These are phyloP conservation scores for Escallonia rubra DNA, from an alignment of 129 eudicot species.

Conservation along the genomic window DNA sequence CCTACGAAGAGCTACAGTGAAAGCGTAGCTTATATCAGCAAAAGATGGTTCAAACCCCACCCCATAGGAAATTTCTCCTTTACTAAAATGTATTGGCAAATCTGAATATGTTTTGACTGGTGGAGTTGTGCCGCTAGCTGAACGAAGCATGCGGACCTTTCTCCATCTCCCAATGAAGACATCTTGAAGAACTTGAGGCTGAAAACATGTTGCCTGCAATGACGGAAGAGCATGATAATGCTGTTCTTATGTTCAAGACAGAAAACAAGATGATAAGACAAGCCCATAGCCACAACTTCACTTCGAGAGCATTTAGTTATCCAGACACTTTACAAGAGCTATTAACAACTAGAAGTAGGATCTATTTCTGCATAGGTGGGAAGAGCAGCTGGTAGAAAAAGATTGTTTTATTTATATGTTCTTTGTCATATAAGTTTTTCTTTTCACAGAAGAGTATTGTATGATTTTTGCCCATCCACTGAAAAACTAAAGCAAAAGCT, in stretches of 20 bases:
- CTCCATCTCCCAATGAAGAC: constrained; percentile 93
- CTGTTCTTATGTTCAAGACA: neutral
- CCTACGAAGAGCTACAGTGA: constrained; percentile 94
- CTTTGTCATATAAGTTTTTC: too few relatives aligned
- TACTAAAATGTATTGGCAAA: constrained; percentile 75
- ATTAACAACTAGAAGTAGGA: too few relatives aligned
- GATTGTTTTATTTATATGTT: too few relatives aligned
- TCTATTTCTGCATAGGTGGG: too few relatives aligned
- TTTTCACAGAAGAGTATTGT: too few relatives aligned
- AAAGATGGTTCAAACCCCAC: constrained; percentile 88
- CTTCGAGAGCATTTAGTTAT: too few relatives aligned
- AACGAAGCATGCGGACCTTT: constrained; percentile 80
- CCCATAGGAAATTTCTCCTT: constrained; percentile 80
- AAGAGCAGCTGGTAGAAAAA: too few relatives aligned
- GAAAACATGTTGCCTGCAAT: constrained; percentile 89
- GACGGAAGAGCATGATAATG: constrained; percentile 8
- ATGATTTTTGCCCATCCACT: too few relatives aligned
- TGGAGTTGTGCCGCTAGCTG: constrained; percentile 95
- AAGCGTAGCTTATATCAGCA: constrained; percentile 89
- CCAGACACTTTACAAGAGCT: too few relatives aligned
- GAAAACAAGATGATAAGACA: neutral
- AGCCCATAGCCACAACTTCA: neutral
- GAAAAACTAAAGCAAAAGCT: too few relatives aligned
- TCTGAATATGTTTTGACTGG: constrained; percentile 85
- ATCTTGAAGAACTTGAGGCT: constrained; percentile 77